phyloP scores from a whole-genome alignment of 805 yeast genomes.

The Sugiyamaella chiloensis region DNA sequence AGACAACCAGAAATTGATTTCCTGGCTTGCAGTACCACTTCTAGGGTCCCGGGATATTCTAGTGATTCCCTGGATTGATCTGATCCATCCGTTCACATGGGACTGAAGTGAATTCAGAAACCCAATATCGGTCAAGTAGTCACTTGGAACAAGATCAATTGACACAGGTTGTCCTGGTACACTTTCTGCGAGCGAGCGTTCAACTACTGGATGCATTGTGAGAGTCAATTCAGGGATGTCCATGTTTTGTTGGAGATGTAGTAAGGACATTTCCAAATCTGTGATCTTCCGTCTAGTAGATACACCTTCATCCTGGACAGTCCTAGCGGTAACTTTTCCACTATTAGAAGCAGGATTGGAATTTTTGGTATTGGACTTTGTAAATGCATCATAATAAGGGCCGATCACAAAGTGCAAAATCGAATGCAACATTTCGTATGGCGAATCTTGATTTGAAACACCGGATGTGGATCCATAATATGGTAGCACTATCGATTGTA shows the following conservation, averaged over 20 bases:
- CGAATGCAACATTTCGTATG: slow-evolving; percentile 54
- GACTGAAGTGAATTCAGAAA: slow-evolving; percentile 68
- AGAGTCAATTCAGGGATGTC: slow-evolving; percentile 62
- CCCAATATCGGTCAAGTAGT: slow-evolving; percentile 45
- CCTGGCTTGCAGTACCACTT: slow-evolving; percentile 62
- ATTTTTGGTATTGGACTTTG: slow-evolving; percentile 14
- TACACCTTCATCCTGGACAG: slow-evolving; percentile 24
- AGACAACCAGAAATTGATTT: slow-evolving; percentile 73
- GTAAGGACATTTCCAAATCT: slow-evolving; percentile 65
- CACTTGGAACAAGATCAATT: slow-evolving; percentile 35
- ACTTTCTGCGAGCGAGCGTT: slow-evolving; percentile 36
- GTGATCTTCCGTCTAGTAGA: slow-evolving; percentile 59
- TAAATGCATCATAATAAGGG: slow-evolving; percentile 62
- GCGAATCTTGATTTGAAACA: slow-evolving; percentile 15
- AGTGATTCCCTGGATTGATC: slow-evolving; percentile 56
- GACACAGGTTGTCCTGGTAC: slow-evolving; percentile 23
- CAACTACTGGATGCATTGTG: slow-evolving; percentile 51
- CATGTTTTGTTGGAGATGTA: slow-evolving; percentile 62
- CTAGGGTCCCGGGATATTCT: slow-evolving; percentile 49
- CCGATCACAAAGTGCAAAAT: slow-evolving; percentile 61
- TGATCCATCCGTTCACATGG: slow-evolving; percentile 72
- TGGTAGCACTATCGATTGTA: slow-evolving; percentile 39
- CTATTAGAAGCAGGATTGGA: slow-evolving; percentile 3
- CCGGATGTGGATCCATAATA: slow-evolving; percentile 8
- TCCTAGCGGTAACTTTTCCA: background rate